phyloP scores from a whole-genome alignment of 345 rosid genomes.

The Erucastrum elatum region DNA sequence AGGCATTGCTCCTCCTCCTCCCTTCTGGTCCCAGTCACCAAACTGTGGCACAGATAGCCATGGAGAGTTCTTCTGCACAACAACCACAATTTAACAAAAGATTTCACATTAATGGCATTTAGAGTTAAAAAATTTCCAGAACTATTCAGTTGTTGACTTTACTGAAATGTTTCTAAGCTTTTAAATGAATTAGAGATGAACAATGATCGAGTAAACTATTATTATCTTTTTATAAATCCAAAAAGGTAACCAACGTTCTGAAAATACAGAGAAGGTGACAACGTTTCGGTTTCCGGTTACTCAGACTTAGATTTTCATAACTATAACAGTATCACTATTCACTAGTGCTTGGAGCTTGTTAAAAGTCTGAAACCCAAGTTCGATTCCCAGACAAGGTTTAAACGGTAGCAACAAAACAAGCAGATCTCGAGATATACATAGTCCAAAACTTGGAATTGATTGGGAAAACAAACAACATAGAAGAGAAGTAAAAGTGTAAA shows the following conservation, averaged over 20 bases:
- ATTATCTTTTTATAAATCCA: conserved; percentile 3
- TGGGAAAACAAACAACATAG: neutral
- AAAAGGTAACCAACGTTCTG: conserved; percentile 1
- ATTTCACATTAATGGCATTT: neutral
- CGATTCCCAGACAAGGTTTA: conserved; percentile 11
- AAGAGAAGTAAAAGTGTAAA: conserved; percentile 2
- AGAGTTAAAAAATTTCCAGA: neutral
- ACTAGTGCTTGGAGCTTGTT: conserved; percentile 20
- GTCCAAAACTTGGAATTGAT: neutral
- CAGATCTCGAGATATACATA: conserved; percentile 22
- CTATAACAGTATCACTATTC: conserved; percentile 8
- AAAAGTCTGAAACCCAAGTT: neutral
- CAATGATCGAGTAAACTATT: neutral
- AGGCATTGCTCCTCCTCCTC: conserved; percentile 68
- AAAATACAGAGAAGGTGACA: conserved; percentile 5
- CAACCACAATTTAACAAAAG: neutral
- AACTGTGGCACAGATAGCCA: conserved; percentile 99
- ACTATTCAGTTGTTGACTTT: conserved; percentile 15
- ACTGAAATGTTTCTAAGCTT: conserved; percentile 5
- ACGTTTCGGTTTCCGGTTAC: neutral
- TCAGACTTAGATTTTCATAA: neutral
- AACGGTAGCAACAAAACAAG: conserved; percentile 21
- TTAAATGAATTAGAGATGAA: neutral
- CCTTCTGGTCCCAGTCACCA: conserved; percentile 99
- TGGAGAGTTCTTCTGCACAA: conserved; percentile 61